Conservation (phyloP, 2,329 filamentous ascomycete species). For the Alternaria burnsii region DNA sequence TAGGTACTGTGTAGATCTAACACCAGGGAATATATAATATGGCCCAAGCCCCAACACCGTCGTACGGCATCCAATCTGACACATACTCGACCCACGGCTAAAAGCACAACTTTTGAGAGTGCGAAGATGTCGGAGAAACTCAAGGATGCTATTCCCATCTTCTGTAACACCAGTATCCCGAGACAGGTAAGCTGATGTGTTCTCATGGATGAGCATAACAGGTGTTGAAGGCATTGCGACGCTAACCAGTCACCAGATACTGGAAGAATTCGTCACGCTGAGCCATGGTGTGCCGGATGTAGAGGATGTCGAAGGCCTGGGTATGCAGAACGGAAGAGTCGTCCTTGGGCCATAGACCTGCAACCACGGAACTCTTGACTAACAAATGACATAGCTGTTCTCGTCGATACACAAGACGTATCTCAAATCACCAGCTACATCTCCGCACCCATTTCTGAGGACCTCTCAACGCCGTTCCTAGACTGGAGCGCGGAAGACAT, state of each 20-base stretch:
- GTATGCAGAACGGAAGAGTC: neutral
- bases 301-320: neutral
- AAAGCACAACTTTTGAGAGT: neutral
- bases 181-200: neutral
- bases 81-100: neutral
- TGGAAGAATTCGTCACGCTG: neutral
- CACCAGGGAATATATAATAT: neutral
- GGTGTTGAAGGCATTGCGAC: neutral
- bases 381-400: neutral
- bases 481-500: neutral
- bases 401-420: neutral
- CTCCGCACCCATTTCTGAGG: neutral
- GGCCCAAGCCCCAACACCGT: neutral
- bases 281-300: neutral
- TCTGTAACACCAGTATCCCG: neutral
- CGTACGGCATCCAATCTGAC: neutral
- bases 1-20: neutral
- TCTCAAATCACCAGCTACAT: neutral
- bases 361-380: neutral
- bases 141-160: neutral
- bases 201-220: neutral
- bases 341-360: neutral
- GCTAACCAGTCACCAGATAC: neutral
- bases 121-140: neutral
- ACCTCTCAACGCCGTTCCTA: neutral